Conservation (phyloP, 352 stramenopile species). For the Globisporangium carolinianum region DNA sequence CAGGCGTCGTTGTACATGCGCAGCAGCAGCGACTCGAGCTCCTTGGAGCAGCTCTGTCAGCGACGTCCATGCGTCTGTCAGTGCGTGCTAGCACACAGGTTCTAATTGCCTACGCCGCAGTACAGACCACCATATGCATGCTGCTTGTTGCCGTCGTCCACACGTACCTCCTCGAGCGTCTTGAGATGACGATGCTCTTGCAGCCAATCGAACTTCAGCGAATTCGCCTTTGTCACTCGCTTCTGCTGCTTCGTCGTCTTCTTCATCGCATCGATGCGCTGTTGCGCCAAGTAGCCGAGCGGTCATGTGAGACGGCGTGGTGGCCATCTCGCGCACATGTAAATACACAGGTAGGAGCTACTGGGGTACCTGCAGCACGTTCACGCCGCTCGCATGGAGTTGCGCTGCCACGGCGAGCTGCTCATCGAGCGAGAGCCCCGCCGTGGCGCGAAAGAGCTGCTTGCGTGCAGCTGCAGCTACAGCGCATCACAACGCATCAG, state of each 20-base stretch:
- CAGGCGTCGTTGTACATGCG: constrained; percentile 61
- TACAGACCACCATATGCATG: not conserved
- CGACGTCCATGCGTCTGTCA: not conserved
- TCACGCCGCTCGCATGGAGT: constrained; percentile 37
- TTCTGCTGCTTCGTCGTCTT: constrained; percentile 56
- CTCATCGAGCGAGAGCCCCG: constrained; percentile 53
- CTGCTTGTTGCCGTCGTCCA: too few species aligned
- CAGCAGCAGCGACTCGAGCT: constrained; percentile 57
- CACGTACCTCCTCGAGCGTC: constrained; percentile 49
- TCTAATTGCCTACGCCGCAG: too few species aligned
- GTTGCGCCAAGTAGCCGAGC: too few species aligned
- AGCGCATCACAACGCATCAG: not conserved
- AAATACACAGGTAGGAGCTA: too few species aligned
- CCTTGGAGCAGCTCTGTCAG: constrained; percentile 43
- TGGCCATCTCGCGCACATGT: too few species aligned
- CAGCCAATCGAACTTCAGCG: constrained; percentile 70
- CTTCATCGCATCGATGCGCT: constrained; percentile 69
- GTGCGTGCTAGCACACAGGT: too few species aligned
- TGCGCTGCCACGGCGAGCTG: constrained; percentile 48
- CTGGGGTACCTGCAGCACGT: constrained; percentile 42
- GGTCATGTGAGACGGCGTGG: too few species aligned
- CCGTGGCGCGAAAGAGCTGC: constrained; percentile 59
- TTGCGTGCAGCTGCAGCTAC: constrained; percentile 25
- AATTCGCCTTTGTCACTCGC: constrained; percentile 41
- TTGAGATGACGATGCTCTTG: constrained; percentile 56